A percentile compares a stretch with the other conserved stretches of the same genome.
Conservation (phyloP, 225 moss, liverwort and hornwort species). For the Bryoerythrophyllum caledonicum region DNA sequence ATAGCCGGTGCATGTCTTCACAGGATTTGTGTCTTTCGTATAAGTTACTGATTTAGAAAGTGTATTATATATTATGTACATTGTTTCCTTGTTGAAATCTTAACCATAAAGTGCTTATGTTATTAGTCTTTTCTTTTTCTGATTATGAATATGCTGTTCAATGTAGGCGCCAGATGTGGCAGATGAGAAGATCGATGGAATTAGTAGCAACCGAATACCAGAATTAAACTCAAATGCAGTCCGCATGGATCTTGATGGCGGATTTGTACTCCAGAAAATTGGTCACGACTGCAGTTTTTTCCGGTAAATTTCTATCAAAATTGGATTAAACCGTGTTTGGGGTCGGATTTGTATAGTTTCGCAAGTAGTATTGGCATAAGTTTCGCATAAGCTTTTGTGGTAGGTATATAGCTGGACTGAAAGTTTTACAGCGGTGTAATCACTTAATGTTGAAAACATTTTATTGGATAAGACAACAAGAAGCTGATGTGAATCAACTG, state of each 20-base stretch:
- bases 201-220: constrained; percentile 63
- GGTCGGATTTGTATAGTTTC: not conserved
- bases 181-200: constrained; percentile 73
- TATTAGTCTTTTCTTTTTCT: constrained; percentile 9
- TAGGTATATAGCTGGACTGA: not conserved
- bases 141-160: constrained; percentile 21
- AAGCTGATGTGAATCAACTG: not conserved
- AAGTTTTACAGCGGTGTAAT: not conserved
- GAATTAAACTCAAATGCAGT: constrained; percentile 50
- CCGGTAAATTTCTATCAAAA: constrained; percentile 44
- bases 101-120: not conserved
- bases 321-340: not conserved
- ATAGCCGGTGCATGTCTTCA: not conserved
- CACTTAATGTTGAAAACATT: not conserved
- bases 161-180: constrained; percentile 74
- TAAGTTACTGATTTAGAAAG: not conserved
- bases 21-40: not conserved
- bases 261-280: constrained; percentile 83
- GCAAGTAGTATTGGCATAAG: not conserved
- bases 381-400: constrained; percentile 2
- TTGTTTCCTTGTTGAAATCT: constrained; percentile 15
- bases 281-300: constrained; percentile 67
- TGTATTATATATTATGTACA: constrained; percentile 1
- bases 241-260: constrained; percentile 78
- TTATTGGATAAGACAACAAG: not conserved